Conservation (phyloP, 2,329 filamentous ascomycete species). For the Microdochium trichocladiopsis region DNA sequence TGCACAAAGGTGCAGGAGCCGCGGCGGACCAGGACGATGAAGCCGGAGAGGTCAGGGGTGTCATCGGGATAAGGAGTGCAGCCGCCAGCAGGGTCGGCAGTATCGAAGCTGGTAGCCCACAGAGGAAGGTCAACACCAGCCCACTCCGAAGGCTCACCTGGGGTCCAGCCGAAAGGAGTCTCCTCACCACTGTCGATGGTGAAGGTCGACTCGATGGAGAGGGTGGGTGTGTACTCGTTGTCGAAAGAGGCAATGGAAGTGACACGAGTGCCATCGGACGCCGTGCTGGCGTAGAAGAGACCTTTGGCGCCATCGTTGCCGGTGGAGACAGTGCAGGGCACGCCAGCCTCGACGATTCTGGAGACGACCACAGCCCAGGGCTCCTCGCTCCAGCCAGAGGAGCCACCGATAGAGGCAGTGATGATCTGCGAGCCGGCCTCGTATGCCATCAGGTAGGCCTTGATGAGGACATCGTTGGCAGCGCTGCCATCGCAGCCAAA, state of each 20-base stretch:
- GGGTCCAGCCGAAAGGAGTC: constrained; percentile 33
- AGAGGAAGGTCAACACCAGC: constrained; percentile 37
- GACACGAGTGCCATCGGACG: constrained; percentile 38
- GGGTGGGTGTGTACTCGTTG: constrained; percentile 32
- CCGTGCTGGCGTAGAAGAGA: constrained; percentile 41
- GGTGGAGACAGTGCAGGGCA: constrained; percentile 45
- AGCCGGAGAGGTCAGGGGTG: constrained; percentile 48
- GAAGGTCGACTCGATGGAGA: constrained; percentile 35
- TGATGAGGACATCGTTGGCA: constrained; percentile 50
- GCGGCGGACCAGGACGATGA: constrained; percentile 53
- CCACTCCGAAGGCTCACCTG: constrained; percentile 34
- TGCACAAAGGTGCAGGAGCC: constrained; percentile 48
- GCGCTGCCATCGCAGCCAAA: constrained; percentile 46
- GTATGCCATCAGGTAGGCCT: constrained; percentile 52
- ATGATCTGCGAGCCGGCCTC: constrained; percentile 54
- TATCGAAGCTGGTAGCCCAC: constrained; percentile 42
- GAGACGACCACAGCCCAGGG: constrained; percentile 42
- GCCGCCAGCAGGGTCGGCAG: constrained; percentile 36
- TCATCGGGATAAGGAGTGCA: constrained; percentile 44
- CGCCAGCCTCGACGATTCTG: constrained; percentile 44
- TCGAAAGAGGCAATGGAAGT: constrained; percentile 43
- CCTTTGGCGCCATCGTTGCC: constrained; percentile 41
- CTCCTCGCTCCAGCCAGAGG: constrained; percentile 44
- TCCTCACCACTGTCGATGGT: constrained; percentile 24
- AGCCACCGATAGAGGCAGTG: constrained; percentile 44